Percentiles rank a stretch among this genome's conserved stretches.
Evolutionary conservation across 225 moss, liverwort and hornwort genomes (phyloP).

Genomic region (Pseudisothecium myosuroides): DNA sequence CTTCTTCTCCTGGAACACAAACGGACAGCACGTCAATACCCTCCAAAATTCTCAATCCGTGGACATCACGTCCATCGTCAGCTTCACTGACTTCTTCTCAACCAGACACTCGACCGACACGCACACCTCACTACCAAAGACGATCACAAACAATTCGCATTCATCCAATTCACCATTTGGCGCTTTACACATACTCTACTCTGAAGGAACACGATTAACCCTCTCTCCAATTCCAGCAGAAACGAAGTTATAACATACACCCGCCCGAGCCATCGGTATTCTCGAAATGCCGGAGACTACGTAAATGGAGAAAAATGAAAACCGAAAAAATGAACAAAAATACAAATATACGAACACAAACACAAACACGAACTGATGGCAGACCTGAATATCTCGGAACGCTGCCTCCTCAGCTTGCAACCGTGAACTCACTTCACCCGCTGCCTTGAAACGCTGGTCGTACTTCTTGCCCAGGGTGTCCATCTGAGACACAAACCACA

Average conservation of each 20-base stretch:
- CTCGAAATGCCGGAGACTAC: neutral
- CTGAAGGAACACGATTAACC: neutral
- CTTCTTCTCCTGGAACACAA: constrained; percentile 62
- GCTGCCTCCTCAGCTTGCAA: constrained; percentile 65
- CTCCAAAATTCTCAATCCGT: neutral
- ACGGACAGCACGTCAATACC: neutral
- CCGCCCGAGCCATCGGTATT: neutral
- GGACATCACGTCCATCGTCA: neutral
- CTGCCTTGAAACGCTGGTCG: constrained; percentile 66
- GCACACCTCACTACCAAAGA: neutral
- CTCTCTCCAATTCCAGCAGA: neutral
- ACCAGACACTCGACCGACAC: neutral
- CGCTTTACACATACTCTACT: neutral
- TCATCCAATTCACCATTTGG: neutral
- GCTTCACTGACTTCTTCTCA: neutral
- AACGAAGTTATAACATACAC: neutral
- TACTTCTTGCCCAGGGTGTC: constrained; percentile 63
- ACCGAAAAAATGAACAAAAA: no score
- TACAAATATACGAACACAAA: neutral
- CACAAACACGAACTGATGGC: neutral
- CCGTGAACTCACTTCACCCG: constrained; percentile 63
- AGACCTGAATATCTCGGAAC: constrained; percentile 64
- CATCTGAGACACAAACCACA: constrained; percentile 24
- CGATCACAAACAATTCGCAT: neutral
- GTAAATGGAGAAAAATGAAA: neutral